Percentiles rank a stretch among this genome's conserved stretches.
These are phyloP conservation scores for Sophora flavescens DNA, from an alignment of 306 rosid genomes.

Conservation along the genomic window DNA sequence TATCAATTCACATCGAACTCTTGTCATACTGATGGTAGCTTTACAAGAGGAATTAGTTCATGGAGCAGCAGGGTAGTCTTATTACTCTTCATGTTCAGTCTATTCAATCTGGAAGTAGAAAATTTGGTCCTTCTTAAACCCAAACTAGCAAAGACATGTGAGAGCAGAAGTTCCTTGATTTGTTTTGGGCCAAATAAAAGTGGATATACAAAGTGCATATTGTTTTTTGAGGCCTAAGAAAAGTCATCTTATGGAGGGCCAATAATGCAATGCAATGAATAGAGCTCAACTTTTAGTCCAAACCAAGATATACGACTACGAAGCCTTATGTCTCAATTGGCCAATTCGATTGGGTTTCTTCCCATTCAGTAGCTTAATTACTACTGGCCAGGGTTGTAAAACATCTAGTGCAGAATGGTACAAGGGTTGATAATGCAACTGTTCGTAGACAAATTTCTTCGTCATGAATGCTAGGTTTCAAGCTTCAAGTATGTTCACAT, in stretches of 20 bases:
- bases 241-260: neutral
- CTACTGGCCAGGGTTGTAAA: too few relatives aligned
- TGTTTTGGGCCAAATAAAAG: neutral
- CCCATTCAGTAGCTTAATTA: too few relatives aligned
- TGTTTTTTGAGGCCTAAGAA: neutral
- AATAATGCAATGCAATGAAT: neutral
- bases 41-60: neutral
- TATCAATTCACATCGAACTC: neutral
- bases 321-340: neutral
- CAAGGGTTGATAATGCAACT: neutral
- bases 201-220: neutral
- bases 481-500: too few relatives aligned
- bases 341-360: neutral
- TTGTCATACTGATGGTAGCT: neutral
- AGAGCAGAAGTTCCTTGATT: neutral
- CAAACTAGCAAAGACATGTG: neutral
- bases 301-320: neutral
- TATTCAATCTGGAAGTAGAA: neutral
- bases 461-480: too few relatives aligned
- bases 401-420: neutral
- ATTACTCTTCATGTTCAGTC: neutral
- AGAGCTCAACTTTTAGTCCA: neutral
- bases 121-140: neutral
- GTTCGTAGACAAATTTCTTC: too few relatives aligned
- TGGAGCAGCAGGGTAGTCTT: neutral